phyloP scores from a whole-genome alignment of 83 land plant species.

The Picea mariana region DNA sequence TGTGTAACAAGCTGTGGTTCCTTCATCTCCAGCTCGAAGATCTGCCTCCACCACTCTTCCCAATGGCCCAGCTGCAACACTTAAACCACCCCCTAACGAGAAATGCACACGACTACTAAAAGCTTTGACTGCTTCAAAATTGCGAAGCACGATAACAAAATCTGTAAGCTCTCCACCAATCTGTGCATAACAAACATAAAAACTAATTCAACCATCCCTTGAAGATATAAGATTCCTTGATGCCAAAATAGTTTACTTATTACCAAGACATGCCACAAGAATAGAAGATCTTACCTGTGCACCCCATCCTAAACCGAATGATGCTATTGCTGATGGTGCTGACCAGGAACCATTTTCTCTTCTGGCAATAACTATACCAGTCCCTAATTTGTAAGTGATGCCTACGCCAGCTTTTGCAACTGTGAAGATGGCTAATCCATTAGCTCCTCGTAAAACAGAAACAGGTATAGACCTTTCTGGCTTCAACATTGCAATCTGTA shows the following conservation, averaged over 20 bases:
- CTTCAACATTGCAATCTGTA: conserved; percentile 56
- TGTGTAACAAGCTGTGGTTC: too few relatives aligned
- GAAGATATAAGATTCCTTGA: not conserved
- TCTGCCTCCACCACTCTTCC: conserved; percentile 84
- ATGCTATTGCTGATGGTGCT: conserved; percentile 88
- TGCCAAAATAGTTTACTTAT: not conserved
- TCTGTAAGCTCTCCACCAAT: conserved; percentile 93
- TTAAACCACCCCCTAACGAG: conserved; percentile 90
- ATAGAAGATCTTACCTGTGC: conserved; percentile 64
- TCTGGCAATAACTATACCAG: conserved; percentile 85
- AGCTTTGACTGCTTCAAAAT: conserved; percentile 80
- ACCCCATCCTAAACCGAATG: conserved; percentile 96
- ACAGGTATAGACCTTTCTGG: conserved; percentile 84
- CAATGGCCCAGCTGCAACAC: conserved; percentile 92
- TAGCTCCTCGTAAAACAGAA: conserved; percentile 75
- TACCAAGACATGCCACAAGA: not conserved
- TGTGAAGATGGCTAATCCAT: conserved; percentile 84
- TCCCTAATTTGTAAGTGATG: conserved; percentile 88
- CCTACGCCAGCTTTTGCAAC: conserved; percentile 82
- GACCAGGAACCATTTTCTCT: conserved; percentile 91
- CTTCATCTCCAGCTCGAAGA: too few relatives aligned
- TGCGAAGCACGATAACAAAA: conserved; percentile 86
- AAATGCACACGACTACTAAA: conserved; percentile 88
- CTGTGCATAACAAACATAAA: conserved; percentile 27
- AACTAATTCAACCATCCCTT: not conserved